Percentiles rank a stretch among this genome's conserved stretches.
Conservation (phyloP, 352 stramenopile genomes). For the Saprolegnia diclina region DNA sequence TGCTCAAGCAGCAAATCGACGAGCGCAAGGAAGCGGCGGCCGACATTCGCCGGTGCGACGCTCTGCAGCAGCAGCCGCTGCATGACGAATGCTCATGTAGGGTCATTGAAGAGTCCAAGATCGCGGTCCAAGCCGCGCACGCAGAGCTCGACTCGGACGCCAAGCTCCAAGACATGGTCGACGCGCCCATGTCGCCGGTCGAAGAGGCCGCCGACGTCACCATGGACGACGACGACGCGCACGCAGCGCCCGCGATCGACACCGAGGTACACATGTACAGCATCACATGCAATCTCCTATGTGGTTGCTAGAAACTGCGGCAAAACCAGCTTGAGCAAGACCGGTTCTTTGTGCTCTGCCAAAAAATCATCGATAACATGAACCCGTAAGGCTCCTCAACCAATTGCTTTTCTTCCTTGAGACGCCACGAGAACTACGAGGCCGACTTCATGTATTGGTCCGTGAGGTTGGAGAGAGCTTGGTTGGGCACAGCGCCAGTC, state of each 20-base stretch:
- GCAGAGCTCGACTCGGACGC: slow-evolving; percentile 1
- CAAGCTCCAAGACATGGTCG: slow-evolving; percentile 1
- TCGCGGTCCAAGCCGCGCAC: slow-evolving; percentile 6
- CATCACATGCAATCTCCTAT: too few relatives aligned
- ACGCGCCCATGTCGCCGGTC: neutral
- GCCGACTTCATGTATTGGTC: neutral
- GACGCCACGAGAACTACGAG: neutral
- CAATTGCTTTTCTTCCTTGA: too few relatives aligned
- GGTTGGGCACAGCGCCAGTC: neutral
- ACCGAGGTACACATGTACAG: neutral
- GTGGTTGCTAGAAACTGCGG: neutral
- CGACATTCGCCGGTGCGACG: slow-evolving; percentile 57
- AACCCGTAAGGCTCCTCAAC: neutral
- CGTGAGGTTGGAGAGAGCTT: neutral
- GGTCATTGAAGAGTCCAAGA: slow-evolving; percentile 1
- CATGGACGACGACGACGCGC: neutral
- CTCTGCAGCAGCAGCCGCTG: neutral
- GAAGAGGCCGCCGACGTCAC: neutral
- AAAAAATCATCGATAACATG: slow-evolving; percentile 12
- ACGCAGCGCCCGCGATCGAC: neutral
- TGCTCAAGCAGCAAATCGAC: slow-evolving; percentile 74
- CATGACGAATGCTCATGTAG: neutral
- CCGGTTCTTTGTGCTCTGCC: slow-evolving; percentile 15
- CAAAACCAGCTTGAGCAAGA: slow-evolving; percentile 18
- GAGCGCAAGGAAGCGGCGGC: slow-evolving; percentile 59